Evolutionary conservation across 73 alveolate species (phyloP).

Genomic region (Paramecium sexaurelia): DNA sequence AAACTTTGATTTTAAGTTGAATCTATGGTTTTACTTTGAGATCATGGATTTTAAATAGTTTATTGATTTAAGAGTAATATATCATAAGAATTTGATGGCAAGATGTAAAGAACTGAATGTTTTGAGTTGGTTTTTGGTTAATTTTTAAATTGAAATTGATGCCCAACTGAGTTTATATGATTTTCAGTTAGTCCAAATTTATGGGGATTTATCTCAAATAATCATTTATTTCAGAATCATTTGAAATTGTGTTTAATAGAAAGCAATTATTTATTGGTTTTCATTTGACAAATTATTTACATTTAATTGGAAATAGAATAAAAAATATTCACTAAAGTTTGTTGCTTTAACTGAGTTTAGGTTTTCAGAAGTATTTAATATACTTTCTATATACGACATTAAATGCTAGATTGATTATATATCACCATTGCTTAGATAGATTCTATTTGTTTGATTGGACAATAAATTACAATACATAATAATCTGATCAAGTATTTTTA

Average conservation of each 20-base stretch:
- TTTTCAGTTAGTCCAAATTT: not conserved
- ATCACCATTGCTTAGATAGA: not conserved
- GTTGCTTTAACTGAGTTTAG: not conserved
- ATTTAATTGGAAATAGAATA: conserved; percentile 28
- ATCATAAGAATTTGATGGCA: too few relatives aligned
- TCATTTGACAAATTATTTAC: not conserved
- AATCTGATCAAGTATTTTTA: not conserved
- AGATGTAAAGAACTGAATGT: conserved; percentile 32
- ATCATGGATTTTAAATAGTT: too few relatives aligned
- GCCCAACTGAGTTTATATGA: not conserved
- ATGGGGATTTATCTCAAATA: not conserved
- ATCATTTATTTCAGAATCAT: not conserved
- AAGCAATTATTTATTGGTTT: not conserved
- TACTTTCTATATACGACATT: conserved; percentile 36
- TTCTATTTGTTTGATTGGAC: not conserved
- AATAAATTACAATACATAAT: not conserved
- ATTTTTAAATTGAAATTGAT: not conserved
- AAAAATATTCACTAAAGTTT: not conserved
- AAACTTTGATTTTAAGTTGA: too few relatives aligned
- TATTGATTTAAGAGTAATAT: too few relatives aligned
- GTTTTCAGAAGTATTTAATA: not conserved
- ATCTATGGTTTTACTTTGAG: too few relatives aligned
- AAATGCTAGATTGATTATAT: not conserved
- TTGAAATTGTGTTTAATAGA: not conserved
- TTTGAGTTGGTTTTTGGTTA: not conserved